phyloP scores from a whole-genome alignment of 2,329 filamentous ascomycete genomes.

The Fusarium lyarnte region DNA sequence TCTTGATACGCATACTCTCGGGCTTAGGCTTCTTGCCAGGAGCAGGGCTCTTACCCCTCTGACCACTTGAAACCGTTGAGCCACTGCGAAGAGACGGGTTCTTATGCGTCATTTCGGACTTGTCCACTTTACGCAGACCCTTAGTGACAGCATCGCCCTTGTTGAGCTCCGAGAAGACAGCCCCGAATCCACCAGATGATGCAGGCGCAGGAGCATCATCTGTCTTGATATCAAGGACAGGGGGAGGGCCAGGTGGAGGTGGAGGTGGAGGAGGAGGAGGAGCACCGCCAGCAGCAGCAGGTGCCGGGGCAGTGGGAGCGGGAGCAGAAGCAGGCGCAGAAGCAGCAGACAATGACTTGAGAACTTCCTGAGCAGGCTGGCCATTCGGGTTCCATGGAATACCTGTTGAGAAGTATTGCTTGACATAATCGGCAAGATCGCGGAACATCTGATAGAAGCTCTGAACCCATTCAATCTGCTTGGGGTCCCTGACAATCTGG shows the following conservation, averaged over 20 bases:
- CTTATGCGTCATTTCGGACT: slow-evolving; percentile 97
- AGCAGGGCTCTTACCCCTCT: slow-evolving; percentile 81
- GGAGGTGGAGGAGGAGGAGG: slow-evolving; percentile 61
- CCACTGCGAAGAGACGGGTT: slow-evolving; percentile 85
- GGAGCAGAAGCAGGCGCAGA: slow-evolving; percentile 45
- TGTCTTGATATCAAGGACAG: slow-evolving; percentile 68
- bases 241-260: slow-evolving; percentile 73
- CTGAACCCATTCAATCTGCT: slow-evolving; percentile 88
- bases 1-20: slow-evolving; percentile 85
- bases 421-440: slow-evolving; percentile 83
- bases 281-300: slow-evolving; percentile 61
- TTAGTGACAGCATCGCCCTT: slow-evolving; percentile 88
- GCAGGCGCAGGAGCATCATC: slow-evolving; percentile 45
- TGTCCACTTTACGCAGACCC: slow-evolving; percentile 91
- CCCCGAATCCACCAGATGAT: slow-evolving; percentile 77
- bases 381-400: slow-evolving; percentile 88
- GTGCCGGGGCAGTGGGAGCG: slow-evolving; percentile 36
- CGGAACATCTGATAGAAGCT: slow-evolving; percentile 93
- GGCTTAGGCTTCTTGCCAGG: slow-evolving; percentile 90
- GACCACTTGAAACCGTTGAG: slow-evolving; percentile 73
- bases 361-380: slow-evolving; percentile 74
- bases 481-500: slow-evolving; percentile 68
- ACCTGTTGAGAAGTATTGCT: slow-evolving; percentile 81
- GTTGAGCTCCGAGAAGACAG: slow-evolving; percentile 93
- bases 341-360: slow-evolving; percentile 60